Percentiles rank a stretch among this genome's conserved stretches.
phyloP scores from a whole-genome alignment of 2,329 filamentous ascomycete genomes.

The Cladosporium colombiae region DNA sequence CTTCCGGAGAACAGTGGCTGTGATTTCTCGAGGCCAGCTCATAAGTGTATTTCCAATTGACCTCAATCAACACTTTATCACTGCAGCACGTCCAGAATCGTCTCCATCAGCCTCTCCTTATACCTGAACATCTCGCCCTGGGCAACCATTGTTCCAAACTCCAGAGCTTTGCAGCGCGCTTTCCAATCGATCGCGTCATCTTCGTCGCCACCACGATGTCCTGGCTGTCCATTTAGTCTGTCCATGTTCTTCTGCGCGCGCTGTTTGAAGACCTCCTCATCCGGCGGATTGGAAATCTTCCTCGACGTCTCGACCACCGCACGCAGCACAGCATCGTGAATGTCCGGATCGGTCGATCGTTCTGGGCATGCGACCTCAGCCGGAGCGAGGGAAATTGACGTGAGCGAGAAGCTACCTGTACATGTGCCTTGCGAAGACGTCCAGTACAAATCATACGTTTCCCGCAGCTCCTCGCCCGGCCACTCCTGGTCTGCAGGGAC shows the following conservation, averaged over 20 bases:
- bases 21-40: background rate
- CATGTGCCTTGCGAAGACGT: conserved; percentile 41
- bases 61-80: background rate
- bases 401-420: conserved; percentile 46
- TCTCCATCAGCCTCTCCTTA: conserved; percentile 33
- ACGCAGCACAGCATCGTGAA: conserved; percentile 12
- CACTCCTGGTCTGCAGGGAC: conserved; percentile 24
- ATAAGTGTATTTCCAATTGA: background rate
- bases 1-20: background rate
- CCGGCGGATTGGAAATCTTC: conserved; percentile 3
- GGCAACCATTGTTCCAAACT: conserved; percentile 35
- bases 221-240: background rate
- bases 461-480: conserved; percentile 40
- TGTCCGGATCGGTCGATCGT: conserved; percentile 8
- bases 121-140: conserved; percentile 37
- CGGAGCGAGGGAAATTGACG: conserved; percentile 37
- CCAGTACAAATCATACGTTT: conserved; percentile 50
- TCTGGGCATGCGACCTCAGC: background rate
- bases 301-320: conserved; percentile 17
- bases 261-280: conserved; percentile 11
- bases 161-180: conserved; percentile 33
- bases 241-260: conserved; percentile 1
- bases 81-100: conserved; percentile 31
- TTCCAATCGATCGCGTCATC: conserved; percentile 37
- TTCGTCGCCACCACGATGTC: conserved; percentile 3